Base-by-base conservation (phyloP, 2,329 filamentous ascomycete species). In the Cyphellophora attinorum region DNA sequence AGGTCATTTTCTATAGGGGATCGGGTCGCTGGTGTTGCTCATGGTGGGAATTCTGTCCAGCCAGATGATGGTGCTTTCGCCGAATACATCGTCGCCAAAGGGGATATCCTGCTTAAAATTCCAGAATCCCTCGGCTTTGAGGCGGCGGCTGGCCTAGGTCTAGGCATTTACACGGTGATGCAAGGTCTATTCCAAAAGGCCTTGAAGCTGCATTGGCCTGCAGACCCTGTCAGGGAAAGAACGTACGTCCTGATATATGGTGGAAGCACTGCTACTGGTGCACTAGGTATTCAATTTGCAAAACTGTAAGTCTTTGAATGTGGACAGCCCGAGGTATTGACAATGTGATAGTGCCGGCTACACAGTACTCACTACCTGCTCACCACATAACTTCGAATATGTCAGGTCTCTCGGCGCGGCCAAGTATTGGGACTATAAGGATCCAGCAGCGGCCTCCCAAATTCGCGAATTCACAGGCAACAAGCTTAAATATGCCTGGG, bases 151-250 rank as follows among this genome's bases (percentile, higher is more conserved):
- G 50, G 49, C 4, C 36, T 60, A 15, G 53, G 50, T 3, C 48
- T 51, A 1, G 63, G 41, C n/a, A 19, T 52, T 3, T 36, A 42
- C n/a, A 49, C 50, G 8, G 35, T 70, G 5, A 68, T 61, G 1
- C 70, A 73, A 43, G 54, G 40, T 11, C 44, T 63, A 15, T 62
- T 58, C 38, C 55, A 62, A 34, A n/a, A n/a, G n/a, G 32, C 42
- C 31, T 40, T 47, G 40, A 36, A 39, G 13, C 19, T 48, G 30
- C 30, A 39, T n/a, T 19, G 27, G 23, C 45, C 60, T 2, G n/a
- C n/a, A n/a, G 47, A 46, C 5, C 37, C 49, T 10, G 57, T 56
- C 5, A 49, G 48, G 27, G 38, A 41, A 14, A 39, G 41, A 2
- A 44, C 49, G 18, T 39, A 52, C 1, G 38, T 62, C 5, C 40